Base-by-base conservation (phyloP, 2,329 filamentous ascomycete genomes). In the Fusarium udum region DNA sequence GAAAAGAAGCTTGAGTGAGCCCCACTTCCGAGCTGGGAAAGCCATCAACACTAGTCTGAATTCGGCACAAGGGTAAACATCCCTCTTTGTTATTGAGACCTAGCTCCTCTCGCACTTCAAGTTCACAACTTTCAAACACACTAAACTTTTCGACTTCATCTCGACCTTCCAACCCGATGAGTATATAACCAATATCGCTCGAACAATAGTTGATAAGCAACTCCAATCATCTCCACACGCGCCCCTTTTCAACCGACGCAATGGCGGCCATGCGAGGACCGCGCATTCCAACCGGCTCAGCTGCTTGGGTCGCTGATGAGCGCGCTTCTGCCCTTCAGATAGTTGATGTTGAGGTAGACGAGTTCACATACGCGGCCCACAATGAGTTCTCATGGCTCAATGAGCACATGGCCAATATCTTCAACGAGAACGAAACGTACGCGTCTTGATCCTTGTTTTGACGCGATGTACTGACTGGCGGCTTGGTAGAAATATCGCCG, bases 321-420 rank as follows among this genome's bases (percentile, higher is more conserved):
- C 90, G 95, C 77, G 88, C 92, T 48, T 93, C 95, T 78, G 92
- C 94, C 20, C 85, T 91, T 61, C 89, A 93, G 74, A 91, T 98
- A 72, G 89, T 93, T 22, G 88, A 92, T 52, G 89, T 94, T 63
- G 96, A 98, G 82, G 89, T 93, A 61, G 95, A 98, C 75, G 97
- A 99, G 84, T 97, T 98, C 79, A 90, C 93, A 48, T 98, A 93
- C 84, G 94, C 95, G 36, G 95, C 94, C 71, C 91, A 93, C 66
- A 97, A 98, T 83, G 96, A 99, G 82, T 86, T 98, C 79, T 95
- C 98, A 81, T 99, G 96, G 96, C 87, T 99, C 77, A 98, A 99
- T 79, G 96, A 98, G 84, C 96, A 99, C 82, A 98, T 99, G 95
- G 90, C 91, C 56, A 94, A 97, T 72, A 94, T 99, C 79, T 97